Evolutionary conservation across 768 basidiomycete species (phyloP).

Genomic region (Sporobolomyces pararoseus): DNA sequence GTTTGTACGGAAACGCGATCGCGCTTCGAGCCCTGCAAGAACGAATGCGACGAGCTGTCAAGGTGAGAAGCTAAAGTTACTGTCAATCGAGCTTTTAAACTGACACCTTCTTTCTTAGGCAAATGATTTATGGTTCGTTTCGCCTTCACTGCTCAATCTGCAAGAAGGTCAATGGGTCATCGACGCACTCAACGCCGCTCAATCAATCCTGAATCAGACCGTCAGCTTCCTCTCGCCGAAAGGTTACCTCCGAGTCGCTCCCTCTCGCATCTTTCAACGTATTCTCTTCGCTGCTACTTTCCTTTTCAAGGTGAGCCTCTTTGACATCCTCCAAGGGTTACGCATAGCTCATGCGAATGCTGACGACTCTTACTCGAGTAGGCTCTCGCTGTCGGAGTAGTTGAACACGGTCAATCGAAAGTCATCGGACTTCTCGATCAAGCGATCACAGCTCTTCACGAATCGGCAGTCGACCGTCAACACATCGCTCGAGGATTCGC

Average conservation of each 20-base stretch:
- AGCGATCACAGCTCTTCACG: constrained; percentile 29
- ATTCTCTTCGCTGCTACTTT: constrained; percentile 39
- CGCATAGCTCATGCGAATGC: too few species aligned
- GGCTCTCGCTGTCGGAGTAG: constrained; percentile 39
- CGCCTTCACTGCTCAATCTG: constrained; percentile 38
- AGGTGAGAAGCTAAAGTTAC: constrained; percentile 10
- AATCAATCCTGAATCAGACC: constrained; percentile 38
- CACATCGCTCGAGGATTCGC: constrained; percentile 36
- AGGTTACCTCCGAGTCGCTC: constrained; percentile 29
- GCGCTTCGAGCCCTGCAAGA: constrained; percentile 36
- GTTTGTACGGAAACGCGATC: constrained; percentile 37
- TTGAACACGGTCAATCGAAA: constrained; percentile 38
- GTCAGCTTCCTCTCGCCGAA: constrained; percentile 36
- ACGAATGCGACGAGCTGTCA: constrained; percentile 22
- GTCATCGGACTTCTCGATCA: constrained; percentile 30
- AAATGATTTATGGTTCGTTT: constrained; percentile 32
- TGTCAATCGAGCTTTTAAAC: not conserved
- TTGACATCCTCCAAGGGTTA: too few species aligned
- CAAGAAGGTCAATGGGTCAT: constrained; percentile 40
- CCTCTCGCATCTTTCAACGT: constrained; percentile 35
- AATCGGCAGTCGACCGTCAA: constrained; percentile 24
- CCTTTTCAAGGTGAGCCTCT: constrained; percentile 30
- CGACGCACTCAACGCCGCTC: constrained; percentile 37
- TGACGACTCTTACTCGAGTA: not conserved
- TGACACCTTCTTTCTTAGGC: not conserved